Conservation (phyloP, 2,329 filamentous ascomycete species). For the Penicillium sp. region DNA sequence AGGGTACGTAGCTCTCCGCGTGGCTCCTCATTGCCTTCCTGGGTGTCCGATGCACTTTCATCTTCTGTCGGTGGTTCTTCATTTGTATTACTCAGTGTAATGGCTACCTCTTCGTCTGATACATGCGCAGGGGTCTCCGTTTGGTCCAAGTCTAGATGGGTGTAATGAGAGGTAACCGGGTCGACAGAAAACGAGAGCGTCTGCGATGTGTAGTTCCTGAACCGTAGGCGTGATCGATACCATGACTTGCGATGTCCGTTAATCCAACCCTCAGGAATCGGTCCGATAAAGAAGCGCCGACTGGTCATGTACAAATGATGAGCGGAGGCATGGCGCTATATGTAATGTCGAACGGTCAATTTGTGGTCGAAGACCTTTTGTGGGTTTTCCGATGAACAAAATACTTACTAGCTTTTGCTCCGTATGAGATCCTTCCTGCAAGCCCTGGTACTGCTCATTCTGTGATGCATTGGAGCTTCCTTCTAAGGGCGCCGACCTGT, state of each 20-base stretch:
- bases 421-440: conserved; percentile 58
- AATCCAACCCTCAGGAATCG: conserved; percentile 67
- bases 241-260: conserved; percentile 65
- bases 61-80: conserved; percentile 15
- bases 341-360: conserved; percentile 26
- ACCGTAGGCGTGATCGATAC: conserved; percentile 55
- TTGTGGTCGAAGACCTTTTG: not conserved
- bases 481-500: conserved; percentile 23
- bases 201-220: conserved; percentile 52
- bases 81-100: conserved; percentile 25
- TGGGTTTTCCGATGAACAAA: not conserved
- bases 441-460: conserved; percentile 36
- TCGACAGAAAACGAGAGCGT: conserved; percentile 58
- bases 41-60: conserved; percentile 18
- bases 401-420: conserved; percentile 55
- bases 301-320: conserved; percentile 65
- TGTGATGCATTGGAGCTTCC: conserved; percentile 23
- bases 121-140: conserved; percentile 25
- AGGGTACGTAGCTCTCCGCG: conserved; percentile 30
- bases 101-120: conserved; percentile 20
- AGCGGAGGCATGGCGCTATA: conserved; percentile 62
- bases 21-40: conserved; percentile 19
- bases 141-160: conserved; percentile 39
- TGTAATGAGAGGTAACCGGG: conserved; percentile 48
- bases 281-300: conserved; percentile 66